phyloP scores from a whole-genome alignment of 2,329 filamentous ascomycete genomes.

The Sporothrix pseudoabietina region DNA sequence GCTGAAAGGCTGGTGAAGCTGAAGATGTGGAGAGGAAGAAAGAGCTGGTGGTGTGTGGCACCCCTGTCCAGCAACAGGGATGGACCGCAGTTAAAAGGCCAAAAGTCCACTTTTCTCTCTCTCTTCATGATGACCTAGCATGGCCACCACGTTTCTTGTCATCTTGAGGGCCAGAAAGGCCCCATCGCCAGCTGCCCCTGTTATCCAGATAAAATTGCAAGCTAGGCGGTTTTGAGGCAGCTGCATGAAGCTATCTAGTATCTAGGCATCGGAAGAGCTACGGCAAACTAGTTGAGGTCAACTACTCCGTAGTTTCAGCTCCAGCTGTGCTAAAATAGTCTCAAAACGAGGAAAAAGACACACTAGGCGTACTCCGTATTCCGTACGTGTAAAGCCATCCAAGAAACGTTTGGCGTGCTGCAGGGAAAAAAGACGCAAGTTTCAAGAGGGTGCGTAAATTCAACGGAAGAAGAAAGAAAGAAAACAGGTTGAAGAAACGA shows the following conservation, averaged over 20 bases:
- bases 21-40: background rate
- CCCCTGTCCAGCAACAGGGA: background rate
- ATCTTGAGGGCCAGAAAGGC: too few relatives aligned
- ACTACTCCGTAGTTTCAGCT: constrained; percentile 1
- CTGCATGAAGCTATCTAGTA: constrained; percentile 13
- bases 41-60: background rate
- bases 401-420: background rate
- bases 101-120: background rate
- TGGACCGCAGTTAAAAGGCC: background rate
- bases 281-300: background rate
- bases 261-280: background rate
- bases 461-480: background rate
- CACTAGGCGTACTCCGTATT: too few relatives aligned
- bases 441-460: background rate
- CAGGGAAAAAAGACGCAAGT: background rate
- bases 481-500: background rate
- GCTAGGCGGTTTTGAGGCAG: constrained; percentile 17
- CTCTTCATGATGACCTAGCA: background rate
- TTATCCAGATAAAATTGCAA: constrained; percentile 16
- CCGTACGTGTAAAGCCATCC: background rate
- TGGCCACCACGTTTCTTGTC: constrained; percentile 20
- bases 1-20: background rate
- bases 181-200: background rate
- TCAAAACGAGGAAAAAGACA: background rate
- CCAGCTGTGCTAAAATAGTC: background rate